phyloP scores from a whole-genome alignment of 1,284 basidiomycete genomes.

The Takashimella tepidaria region DNA sequence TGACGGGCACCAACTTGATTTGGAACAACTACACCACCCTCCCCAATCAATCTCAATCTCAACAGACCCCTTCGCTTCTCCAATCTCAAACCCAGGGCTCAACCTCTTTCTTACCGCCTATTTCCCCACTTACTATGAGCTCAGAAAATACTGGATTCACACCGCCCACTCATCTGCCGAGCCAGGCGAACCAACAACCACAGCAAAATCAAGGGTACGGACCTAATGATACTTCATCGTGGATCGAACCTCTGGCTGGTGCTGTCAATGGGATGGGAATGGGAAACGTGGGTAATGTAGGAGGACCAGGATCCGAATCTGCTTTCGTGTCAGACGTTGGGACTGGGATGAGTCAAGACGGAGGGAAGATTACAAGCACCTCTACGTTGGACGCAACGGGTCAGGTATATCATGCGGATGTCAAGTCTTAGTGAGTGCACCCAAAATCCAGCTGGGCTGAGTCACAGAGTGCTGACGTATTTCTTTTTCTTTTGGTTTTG shows the following conservation, averaged over 20 bases:
- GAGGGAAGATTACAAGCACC: too few species aligned
- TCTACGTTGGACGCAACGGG: background rate
- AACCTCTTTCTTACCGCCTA: background rate
- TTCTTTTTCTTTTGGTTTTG: too few species aligned
- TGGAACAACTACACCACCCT: background rate
- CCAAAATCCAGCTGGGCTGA: background rate
- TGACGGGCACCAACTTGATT: conserved; percentile 1
- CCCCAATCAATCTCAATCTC: background rate
- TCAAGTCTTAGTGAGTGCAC: conserved; percentile 15
- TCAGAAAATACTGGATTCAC: background rate
- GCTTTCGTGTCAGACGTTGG: too few species aligned
- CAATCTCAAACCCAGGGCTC: background rate
- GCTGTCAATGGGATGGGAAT: too few species aligned
- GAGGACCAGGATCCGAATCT: too few species aligned
- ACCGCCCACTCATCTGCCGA: background rate
- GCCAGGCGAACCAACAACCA: background rate
- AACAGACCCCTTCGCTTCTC: background rate
- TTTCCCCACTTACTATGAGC: background rate
- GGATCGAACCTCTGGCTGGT: too few species aligned
- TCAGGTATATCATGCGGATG: conserved; percentile 13
- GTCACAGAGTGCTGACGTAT: too few species aligned
- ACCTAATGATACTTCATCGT: background rate
- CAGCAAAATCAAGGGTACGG: background rate
- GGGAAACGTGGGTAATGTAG: too few species aligned
- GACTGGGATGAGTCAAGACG: too few species aligned